Evolutionary conservation across 1,284 basidiomycete species (phyloP), one percentile per base, ranked within the genome.

Genomic region (Erythrobasidium hasegawianum): DNA sequence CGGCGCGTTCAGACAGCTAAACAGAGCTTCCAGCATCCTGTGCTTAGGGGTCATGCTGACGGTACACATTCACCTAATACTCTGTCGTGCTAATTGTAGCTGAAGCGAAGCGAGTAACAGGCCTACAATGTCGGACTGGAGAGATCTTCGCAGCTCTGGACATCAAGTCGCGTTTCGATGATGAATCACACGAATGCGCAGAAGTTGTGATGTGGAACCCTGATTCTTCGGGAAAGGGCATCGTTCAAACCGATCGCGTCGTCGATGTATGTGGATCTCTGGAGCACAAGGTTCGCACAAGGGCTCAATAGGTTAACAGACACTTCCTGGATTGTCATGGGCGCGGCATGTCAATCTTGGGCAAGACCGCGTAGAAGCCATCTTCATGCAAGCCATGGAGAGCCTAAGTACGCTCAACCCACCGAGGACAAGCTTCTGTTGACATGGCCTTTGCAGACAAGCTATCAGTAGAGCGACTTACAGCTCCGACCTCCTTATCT

Each of bases 201-300:
- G 57, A 88, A 85, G 84, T 86, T 10, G 71, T 72, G 5, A 88
- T 87, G 73, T 88, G 88, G 73, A 86, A 87, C 68, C 86, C 87
- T 9, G 78, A 80, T 22, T 74, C 80, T 7, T 74, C 80, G 43
- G 84, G 86, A 80, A 85, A 79, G 84, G 84, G 70, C 0, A 69
- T 75, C 55, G 65, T 47, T 22, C 69, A 74, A 59, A 72, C 71
- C n/a, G 69, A 69, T 52, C 70, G 75, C 18, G 72, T 72, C 1
- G 68, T 73, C 0, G 75, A 75, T 54, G 40, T 58, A n/a, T n/a
- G n/a, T n/a, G n/a, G n/a, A n/a, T n/a, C n/a, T n/a, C n/a, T n/a
- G n/a, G n/a, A n/a, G n/a, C n/a, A n/a, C n/a, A n/a, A n/a, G n/a
- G n/a, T n/a, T n/a, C n/a, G n/a, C n/a, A n/a, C n/a, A n/a, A n/a